These are phyloP conservation scores for Camellia sinensis DNA, from an alignment of 148 eudicot species.

Conservation along the genomic window DNA sequence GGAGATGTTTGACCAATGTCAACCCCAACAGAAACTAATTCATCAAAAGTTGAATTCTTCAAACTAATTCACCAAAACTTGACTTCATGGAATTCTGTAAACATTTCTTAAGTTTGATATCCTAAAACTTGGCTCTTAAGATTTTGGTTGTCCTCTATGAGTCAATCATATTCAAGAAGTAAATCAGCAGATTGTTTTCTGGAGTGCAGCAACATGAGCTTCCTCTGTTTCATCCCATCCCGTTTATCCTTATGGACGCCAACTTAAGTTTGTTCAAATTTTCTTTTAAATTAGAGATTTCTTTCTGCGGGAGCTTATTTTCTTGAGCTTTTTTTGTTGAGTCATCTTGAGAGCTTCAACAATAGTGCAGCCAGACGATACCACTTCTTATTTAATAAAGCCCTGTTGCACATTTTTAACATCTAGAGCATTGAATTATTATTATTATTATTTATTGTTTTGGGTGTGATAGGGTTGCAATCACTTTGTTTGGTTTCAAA, in stretches of 20 bases:
- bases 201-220: slow-evolving; percentile 84
- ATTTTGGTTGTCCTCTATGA: slow-evolving; percentile 82
- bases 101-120: slow-evolving; percentile 20
- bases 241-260: slow-evolving; percentile 73
- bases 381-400: too few relatives aligned
- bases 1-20: neutral
- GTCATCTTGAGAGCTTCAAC: too few relatives aligned
- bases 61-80: neutral
- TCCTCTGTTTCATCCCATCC: slow-evolving; percentile 75
- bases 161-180: slow-evolving; percentile 89
- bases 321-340: slow-evolving; percentile 13
- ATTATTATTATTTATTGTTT: too few relatives aligned
- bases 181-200: slow-evolving; percentile 92
- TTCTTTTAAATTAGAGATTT: slow-evolving; percentile 44
- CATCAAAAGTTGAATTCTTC: neutral
- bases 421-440: too few relatives aligned
- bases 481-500: too few relatives aligned
- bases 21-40: neutral
- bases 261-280: slow-evolving; percentile 57
- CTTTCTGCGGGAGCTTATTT: slow-evolving; percentile 43
- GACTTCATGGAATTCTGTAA: neutral
- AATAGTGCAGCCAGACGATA: too few relatives aligned
- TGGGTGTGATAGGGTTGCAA: too few relatives aligned
- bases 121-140: slow-evolving; percentile 63
- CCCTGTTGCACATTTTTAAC: too few relatives aligned